phyloP scores from a whole-genome alignment of 2,329 filamentous ascomycete species.

The Dothidotthia symphoricarpi region DNA sequence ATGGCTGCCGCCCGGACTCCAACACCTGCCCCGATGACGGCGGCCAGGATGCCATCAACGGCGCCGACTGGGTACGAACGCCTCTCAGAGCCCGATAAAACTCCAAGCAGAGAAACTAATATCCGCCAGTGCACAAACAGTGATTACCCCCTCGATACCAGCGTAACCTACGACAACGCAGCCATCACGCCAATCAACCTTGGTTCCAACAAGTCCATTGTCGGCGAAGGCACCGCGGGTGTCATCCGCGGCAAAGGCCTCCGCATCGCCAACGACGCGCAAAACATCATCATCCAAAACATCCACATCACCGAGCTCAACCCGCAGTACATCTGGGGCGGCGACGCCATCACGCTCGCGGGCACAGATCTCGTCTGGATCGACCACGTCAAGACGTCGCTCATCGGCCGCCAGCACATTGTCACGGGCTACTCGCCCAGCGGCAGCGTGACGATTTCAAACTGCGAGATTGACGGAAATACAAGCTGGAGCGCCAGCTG shows the following conservation, averaged over 20 bases:
- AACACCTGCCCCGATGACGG: constrained; percentile 50
- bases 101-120: not conserved
- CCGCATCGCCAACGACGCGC: constrained; percentile 32
- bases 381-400: constrained; percentile 27
- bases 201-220: constrained; percentile 43
- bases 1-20: constrained; percentile 44
- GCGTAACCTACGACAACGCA: constrained; percentile 35
- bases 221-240: constrained; percentile 42
- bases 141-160: constrained; percentile 12
- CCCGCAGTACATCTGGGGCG: constrained; percentile 43
- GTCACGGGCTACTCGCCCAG: constrained; percentile 16
- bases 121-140: constrained; percentile 11
- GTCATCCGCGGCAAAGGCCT: constrained; percentile 46
- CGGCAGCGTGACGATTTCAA: constrained; percentile 21
- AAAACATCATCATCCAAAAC: constrained; percentile 44
- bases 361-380: constrained; percentile 38
- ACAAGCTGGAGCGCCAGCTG: constrained; percentile 20
- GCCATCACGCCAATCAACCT: constrained; percentile 32
- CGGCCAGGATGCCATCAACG: constrained; percentile 60
- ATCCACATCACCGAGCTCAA: constrained; percentile 41
- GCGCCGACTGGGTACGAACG: constrained; percentile 26
- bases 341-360: constrained; percentile 39
- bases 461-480: constrained; percentile 22
- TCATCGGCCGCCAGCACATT: constrained; percentile 20
- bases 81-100: not conserved